Evolutionary conservation across 305 asterid genomes (phyloP).

Genomic region (Fraxinus floribunda): DNA sequence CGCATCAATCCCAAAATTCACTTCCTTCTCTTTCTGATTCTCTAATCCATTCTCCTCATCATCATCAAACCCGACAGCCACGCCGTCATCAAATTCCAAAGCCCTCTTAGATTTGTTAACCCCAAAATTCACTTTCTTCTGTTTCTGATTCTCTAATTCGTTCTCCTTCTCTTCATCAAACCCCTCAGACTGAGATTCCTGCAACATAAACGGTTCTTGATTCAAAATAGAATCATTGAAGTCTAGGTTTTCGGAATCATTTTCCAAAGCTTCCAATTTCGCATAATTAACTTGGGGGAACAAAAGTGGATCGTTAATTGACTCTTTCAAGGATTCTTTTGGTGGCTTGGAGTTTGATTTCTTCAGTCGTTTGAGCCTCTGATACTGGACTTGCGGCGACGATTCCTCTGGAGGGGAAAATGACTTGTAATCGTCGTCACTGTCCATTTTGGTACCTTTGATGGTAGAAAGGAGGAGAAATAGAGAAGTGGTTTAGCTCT

Average conservation of each 20-base stretch:
- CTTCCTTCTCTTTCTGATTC: conserved; percentile 3
- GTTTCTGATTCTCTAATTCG: conserved; percentile 10
- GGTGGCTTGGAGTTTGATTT: conserved; percentile 30
- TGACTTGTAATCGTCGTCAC: conserved; percentile 63
- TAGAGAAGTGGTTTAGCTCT: neutral
- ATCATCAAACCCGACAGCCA: conserved; percentile 20
- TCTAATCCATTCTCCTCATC: conserved; percentile 14
- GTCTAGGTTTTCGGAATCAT: conserved; percentile 41
- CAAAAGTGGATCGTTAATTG: conserved; percentile 40
- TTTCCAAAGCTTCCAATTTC: conserved; percentile 59
- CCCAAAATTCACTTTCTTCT: conserved; percentile 16
- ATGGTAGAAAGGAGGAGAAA: neutral
- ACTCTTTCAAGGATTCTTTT: conserved; percentile 18
- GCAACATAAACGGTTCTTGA: conserved; percentile 38
- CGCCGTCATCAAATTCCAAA: conserved; percentile 51
- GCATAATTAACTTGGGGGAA: conserved; percentile 56
- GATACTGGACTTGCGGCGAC: conserved; percentile 43
- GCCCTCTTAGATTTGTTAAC: conserved; percentile 47
- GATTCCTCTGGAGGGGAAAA: conserved; percentile 37
- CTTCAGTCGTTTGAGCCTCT: conserved; percentile 73
- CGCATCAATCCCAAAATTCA: conserved; percentile 22
- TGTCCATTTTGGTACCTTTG: conserved; percentile 46
- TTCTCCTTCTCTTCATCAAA: conserved; percentile 21
- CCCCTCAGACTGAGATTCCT: conserved; percentile 33
- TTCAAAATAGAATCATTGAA: conserved; percentile 33